Evolutionary conservation across 2,329 filamentous ascomycete species (phyloP), one percentile per base, ranked within the genome.

Genomic region (Alternaria solani): DNA sequence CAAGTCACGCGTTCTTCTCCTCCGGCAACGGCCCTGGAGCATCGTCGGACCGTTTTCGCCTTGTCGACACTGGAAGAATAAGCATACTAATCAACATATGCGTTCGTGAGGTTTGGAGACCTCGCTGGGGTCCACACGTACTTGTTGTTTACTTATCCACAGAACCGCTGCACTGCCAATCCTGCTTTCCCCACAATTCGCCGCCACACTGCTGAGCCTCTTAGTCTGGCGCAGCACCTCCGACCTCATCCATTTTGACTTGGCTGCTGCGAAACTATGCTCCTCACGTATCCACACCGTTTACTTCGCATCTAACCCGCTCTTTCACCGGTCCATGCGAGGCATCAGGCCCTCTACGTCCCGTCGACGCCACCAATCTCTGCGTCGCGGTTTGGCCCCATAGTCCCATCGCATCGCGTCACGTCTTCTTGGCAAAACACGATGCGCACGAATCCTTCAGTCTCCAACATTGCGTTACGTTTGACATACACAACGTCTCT

Each of bases 1-100:
- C 41, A 41, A 57, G 39, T 60, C 57, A 60, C 57, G 57, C 52
- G 14, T 16, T 44, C 46, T 51, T 60, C 57, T 16, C 39, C 46
- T 51, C 57, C 57, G 57, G 57, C 53, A 57, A 47, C 57, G 39
- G 46, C 53, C 28, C 30, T 23, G 12, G n/a, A n/a, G 49, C n/a
- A 18, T 16, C 30, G 28, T 42, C 51, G 51, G 51, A 38, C 51
- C 51, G 20, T 53, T 43, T 34, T 53, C 23, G 46, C 32, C 25
- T 32, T 16, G 14, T 49, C 32, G 36, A 14, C 46, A 25, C 9
- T 11, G 18, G 4, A 12, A 14, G 4, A 30, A 4, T 16, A 34
- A 28, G 16, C 1, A 38, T 28, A 38, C 18, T 28, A 38, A 41
- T 51, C 49, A 28, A 6, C 23, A 18, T 9, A 20, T 41, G 23